Evolutionary conservation across 2,329 filamentous ascomycete genomes (phyloP), one percentile per base, ranked within the genome.

Genomic region (Mycosphaerella sp.): DNA sequence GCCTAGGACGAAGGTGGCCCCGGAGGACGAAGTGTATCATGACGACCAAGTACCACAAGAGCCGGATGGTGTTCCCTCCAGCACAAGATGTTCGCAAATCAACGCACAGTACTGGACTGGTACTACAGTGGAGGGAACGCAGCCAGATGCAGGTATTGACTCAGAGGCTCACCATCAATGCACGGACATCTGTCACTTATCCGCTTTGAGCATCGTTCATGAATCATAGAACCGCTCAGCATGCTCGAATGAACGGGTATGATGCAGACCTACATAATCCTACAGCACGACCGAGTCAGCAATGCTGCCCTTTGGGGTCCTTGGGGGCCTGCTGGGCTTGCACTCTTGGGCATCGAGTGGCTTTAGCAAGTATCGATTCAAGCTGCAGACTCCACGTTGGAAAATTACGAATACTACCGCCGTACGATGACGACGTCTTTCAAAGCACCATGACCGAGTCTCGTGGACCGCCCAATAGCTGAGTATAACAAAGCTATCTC

Each of bases 121-220:
- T 44, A 9, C 26, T 11, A 14, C 46, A 48, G 36, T 41, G n/a
- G 34, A 4, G n/a, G 26, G 48, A 34, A 11, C 11, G 45, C 54
- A 53, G 42, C 49, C 49, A 56, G 45, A 52, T 53, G 54, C 54
- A 56, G 48, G 49, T 50, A 56, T 49, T 53, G 48, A 56, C 46
- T 56, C 54, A 41, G 32, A n/a, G 26, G 36, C 44, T 21, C 10
- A 29, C 29, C 43, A 26, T n/a, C 40, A 21, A 14, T 17, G 4
- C 9, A 32, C 26, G 32, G 38, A 47, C 32, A 34, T 12, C 26
- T 31, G n/a, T n/a, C 14, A 31, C 26, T 42, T 49, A 21, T 46
- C 49, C 49, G 45, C 49, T 49, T 53, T 39, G 40, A 45, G 54
- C 26, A 31, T 36, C 36, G 40, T 10, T 34, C 45, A 51, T 56